Evolutionary conservation across 2,329 filamentous ascomycete genomes (phyloP), one percentile per base, ranked within the genome.

Genomic region (Exophiala dermatitidis): DNA sequence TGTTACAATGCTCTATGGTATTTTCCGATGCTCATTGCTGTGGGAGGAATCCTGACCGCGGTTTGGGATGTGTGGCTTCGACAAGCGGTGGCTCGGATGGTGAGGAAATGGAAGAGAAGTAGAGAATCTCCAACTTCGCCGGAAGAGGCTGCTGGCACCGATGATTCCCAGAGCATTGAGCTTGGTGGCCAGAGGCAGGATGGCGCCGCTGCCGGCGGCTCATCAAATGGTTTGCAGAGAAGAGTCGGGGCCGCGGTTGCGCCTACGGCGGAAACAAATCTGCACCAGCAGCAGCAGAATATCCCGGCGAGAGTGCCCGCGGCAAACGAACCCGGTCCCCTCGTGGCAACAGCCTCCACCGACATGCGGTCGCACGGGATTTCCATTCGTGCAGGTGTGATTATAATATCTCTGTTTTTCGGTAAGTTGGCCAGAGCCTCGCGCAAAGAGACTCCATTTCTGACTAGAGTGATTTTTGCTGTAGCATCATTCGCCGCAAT

Each of bases 1-100:
- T 73, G 85, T 46, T 88, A 88, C 61, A 87, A 82, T 46, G 79
- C 84, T 0, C 68, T 89, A 0, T 90, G 86, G 86, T 90, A 86
- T 60, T 89, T 88, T 43, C 86, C 86, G 0, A 62, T 80, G 0
- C 64, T 89, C 3, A 83, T 88, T 68, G 60, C 77, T 0, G 58
- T 73, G 1, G 79, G 76, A 0, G 85, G 84, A 0, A 7, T 75
- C 1, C 66, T 68, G 0, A 78, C 80, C 0, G 66, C 81, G 0
- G 49, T 78, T 0, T 82, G 79, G 72, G 84, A 88, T 66, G 71
- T 69, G 41, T 71, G 74, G 59, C 63, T 80, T 7, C 75, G 74
- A 8, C 77, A 76, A 71, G 73, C 77, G 63, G 69, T 75, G 43
- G 64, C 72, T 30, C 63, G 51, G 37, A 41, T 48, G 28, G 52